Evolutionary conservation across 805 yeast genomes (phyloP), one percentile per base, ranked within the genome.

Genomic region (Teunomyces lycoperdinae): DNA sequence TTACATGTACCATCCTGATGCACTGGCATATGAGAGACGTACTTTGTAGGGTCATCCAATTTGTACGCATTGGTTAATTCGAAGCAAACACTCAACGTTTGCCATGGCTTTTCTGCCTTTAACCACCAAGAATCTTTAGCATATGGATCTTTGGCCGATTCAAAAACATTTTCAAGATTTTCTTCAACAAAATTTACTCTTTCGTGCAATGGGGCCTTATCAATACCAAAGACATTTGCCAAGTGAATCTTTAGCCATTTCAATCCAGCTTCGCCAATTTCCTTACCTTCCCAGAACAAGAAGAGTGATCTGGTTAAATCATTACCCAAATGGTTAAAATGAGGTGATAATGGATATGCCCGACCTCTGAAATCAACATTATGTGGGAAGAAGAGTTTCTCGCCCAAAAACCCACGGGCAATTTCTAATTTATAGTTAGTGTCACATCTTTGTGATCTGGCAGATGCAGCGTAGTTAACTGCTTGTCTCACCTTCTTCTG

Each of bases 351-450:
- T 20, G 95, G 95, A 58, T 87, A 87, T 2, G 92, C 89, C 65
- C 95, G 79, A 6, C 95, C 95, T 68, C 95, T 78, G 59, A 87
- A 87, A 64, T 87, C 95, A 48, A 87, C 68, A 52, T 85, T 85
- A 61, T 87, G 92, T 7, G 95, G 94, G 71, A 87, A 87, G 60
- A 78, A 86, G 57, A 87, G 78, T 53, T 68, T 70, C 63, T 87
- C 94, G 20, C 95, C 95, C 48, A 78, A 86, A 68, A 66, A 85
- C 0, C 96, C 97, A 54, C 98, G 78, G 0, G 99, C 98, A 61
- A 94, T 89, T 66, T 94, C 99, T 45, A 94, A 70, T 64, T 89
- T 94, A 66, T 94, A 94, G 64, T 94, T 92, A 52, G 88, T 77
- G 66, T 91, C 97, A 71, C 99, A 94, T 65, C 99, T 81, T 63